A percentile compares a stretch with the other conserved stretches of the same genome.
Evolutionary conservation across 1,284 basidiomycete species (phyloP).

Genomic region (Melampsora americana): DNA sequence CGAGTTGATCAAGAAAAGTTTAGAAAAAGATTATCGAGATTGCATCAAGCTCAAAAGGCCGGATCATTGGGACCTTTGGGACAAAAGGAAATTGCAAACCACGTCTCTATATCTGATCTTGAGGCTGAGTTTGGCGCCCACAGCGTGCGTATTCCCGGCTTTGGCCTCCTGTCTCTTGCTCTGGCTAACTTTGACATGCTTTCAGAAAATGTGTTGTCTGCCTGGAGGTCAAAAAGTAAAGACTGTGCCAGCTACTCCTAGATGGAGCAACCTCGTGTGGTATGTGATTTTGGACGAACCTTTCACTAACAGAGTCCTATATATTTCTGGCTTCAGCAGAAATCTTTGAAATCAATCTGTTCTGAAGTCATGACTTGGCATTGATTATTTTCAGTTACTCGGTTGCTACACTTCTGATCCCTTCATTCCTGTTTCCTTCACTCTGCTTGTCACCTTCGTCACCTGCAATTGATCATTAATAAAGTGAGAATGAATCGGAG

Average conservation of each 20-base stretch:
- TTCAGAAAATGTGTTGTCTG: slow-evolving; percentile 74
- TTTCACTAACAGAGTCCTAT: too few species aligned
- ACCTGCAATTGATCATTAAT: too few species aligned
- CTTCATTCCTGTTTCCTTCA: too few species aligned
- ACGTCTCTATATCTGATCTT: slow-evolving; percentile 93
- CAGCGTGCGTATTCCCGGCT: slow-evolving; percentile 51
- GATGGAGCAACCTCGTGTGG: slow-evolving; percentile 95
- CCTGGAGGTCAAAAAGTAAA: slow-evolving; percentile 99
- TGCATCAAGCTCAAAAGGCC: slow-evolving; percentile 91
- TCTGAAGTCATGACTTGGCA: slow-evolving; percentile 57
- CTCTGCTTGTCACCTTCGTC: too few species aligned
- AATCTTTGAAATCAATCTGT: slow-evolving; percentile 94
- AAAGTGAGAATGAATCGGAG: too few species aligned
- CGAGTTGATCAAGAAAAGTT: slow-evolving; percentile 93
- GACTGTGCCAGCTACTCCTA: slow-evolving; percentile 96
- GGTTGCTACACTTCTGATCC: too few species aligned
- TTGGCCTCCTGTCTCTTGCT: neutral
- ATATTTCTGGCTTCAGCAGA: slow-evolving; percentile 59
- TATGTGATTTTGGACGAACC: slow-evolving; percentile 88
- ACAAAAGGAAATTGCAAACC: slow-evolving; percentile 95
- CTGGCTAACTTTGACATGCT: neutral
- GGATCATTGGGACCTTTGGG: slow-evolving; percentile 93
- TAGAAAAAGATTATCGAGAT: slow-evolving; percentile 87
- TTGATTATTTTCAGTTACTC: too few species aligned
- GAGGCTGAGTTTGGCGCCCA: slow-evolving; percentile 95